Conservation (phyloP, 306 rosid species). For the Acmispon strigosus region DNA sequence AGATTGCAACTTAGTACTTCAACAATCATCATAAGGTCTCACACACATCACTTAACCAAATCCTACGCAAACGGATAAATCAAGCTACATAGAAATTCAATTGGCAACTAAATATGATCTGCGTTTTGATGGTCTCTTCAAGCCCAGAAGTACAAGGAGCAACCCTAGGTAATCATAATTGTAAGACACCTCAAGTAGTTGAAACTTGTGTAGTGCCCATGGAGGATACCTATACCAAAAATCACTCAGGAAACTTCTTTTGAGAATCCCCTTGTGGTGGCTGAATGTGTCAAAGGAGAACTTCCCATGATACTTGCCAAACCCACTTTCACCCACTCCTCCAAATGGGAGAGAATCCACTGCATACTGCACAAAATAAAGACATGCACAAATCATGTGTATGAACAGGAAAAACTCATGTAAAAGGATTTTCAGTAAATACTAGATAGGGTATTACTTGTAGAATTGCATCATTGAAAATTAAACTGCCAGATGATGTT, state of each 20-base stretch:
- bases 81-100: background rate
- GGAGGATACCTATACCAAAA: conserved; percentile 84
- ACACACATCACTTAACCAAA: too few relatives aligned
- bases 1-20: too few relatives aligned
- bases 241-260: conserved; percentile 55
- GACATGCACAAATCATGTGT: background rate
- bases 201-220: conserved; percentile 56
- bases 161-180: conserved; percentile 49
- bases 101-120: background rate
- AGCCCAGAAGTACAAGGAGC: conserved; percentile 45
- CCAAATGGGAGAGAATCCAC: conserved; percentile 74
- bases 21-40: too few relatives aligned
- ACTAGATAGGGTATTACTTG: conserved; percentile 33
- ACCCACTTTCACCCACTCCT: conserved; percentile 78
- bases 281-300: conserved; percentile 79
- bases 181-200: conserved; percentile 43
- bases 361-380: conserved; percentile 46
- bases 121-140: conserved; percentile 30
- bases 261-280: conserved; percentile 47
- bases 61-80: background rate
- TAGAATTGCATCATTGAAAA: conserved; percentile 55
- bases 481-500: conserved; percentile 74
- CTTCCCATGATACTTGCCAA: conserved; percentile 75
- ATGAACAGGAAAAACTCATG: background rate
- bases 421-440: background rate